A percentile compares a stretch with the other conserved stretches of the same genome.
Evolutionary conservation across 2,329 filamentous ascomycete genomes (phyloP).

Genomic region (Fusarium scirpi): DNA sequence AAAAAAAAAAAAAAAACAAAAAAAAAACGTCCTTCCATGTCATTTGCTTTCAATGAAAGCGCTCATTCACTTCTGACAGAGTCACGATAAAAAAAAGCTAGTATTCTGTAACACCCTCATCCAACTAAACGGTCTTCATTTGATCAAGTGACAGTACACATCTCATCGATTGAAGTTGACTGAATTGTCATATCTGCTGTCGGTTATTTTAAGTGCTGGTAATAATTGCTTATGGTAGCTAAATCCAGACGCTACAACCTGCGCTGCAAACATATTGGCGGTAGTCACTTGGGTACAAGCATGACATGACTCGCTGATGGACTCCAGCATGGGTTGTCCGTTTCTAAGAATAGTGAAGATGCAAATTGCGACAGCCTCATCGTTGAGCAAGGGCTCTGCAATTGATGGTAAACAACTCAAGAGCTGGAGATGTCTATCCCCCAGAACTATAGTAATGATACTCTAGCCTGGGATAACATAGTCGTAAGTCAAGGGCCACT

Average conservation of each 20-base stretch:
- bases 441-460: not conserved
- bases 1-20: accelerated
- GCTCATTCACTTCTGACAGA: too few species aligned
- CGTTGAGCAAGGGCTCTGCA: accelerated
- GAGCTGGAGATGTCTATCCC: not conserved
- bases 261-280: accelerated
- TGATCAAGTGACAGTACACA: too few species aligned
- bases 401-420: not conserved
- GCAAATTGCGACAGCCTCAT: not conserved
- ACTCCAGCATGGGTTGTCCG: accelerated
- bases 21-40: too few species aligned
- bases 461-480: accelerated
- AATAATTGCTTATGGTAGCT: accelerated
- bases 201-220: accelerated
- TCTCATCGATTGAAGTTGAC: too few species aligned
- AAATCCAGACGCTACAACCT: accelerated
- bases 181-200: too few species aligned
- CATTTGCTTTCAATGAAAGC: too few species aligned
- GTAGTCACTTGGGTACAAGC: accelerated
- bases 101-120: too few species aligned
- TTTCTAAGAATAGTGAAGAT: accelerated
- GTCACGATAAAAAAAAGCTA: too few species aligned
- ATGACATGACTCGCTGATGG: accelerated
- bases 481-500: not conserved
- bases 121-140: too few species aligned